A percentile compares a stretch with the other conserved stretches of the same genome.
These are phyloP conservation scores for Stemphylium lycopersici DNA, from an alignment of 2,329 filamentous ascomycete genomes.

Conservation along the genomic window DNA sequence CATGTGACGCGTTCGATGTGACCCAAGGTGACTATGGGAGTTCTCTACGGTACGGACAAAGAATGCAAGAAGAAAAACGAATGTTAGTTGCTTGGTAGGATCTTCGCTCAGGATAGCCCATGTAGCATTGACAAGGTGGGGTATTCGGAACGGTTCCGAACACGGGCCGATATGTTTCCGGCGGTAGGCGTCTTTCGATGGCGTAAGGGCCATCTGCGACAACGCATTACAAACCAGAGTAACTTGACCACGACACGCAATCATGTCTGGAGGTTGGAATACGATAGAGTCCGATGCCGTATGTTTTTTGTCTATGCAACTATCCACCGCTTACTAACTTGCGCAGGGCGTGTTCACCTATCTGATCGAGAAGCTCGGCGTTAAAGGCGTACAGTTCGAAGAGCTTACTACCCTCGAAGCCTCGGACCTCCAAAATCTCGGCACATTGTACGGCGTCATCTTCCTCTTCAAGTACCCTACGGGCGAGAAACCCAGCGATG, in stretches of 20 bases:
- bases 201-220: constrained; percentile 16
- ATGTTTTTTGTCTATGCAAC: constrained; percentile 46
- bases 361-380: constrained; percentile 88
- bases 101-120: neutral
- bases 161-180: constrained; percentile 23
- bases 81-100: neutral
- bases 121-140: neutral
- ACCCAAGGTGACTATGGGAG: too few species aligned
- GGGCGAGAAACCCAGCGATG: constrained; percentile 66
- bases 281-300: constrained; percentile 71
- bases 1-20: too few species aligned
- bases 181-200: constrained; percentile 22
- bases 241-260: constrained; percentile 1
- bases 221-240: constrained; percentile 13
- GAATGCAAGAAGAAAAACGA: neutral
- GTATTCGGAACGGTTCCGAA: constrained; percentile 28
- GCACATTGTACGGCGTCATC: constrained; percentile 83
- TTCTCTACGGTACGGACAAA: too few species aligned
- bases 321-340: constrained; percentile 10
- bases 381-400: constrained; percentile 94
- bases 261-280: constrained; percentile 30
- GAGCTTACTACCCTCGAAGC: constrained; percentile 90
- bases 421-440: constrained; percentile 69
- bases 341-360: constrained; percentile 92
- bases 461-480: constrained; percentile 98